These are phyloP conservation scores for Aspergillus indologenus DNA, from an alignment of 495 filamentous ascomycete genomes.

Conservation along the genomic window DNA sequence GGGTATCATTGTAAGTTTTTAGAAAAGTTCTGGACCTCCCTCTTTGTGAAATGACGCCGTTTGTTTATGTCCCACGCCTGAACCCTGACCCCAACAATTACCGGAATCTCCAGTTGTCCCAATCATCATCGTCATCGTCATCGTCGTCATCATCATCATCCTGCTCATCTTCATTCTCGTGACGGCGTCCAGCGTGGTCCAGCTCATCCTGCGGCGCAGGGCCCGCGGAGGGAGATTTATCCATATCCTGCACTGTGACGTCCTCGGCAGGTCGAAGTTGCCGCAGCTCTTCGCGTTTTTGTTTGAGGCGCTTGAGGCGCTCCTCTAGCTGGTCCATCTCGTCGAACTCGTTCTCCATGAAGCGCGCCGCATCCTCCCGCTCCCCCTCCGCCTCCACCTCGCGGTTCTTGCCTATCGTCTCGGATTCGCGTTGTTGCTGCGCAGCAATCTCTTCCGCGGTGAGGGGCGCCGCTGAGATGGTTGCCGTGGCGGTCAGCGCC, in stretches of 20 bases:
- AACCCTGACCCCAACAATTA: slow-evolving; percentile 23
- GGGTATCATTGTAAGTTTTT: slow-evolving; percentile 42
- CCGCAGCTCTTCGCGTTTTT: slow-evolving; percentile 61
- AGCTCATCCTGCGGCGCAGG: slow-evolving; percentile 20
- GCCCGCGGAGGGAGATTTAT: slow-evolving; percentile 8
- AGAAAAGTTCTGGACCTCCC: slow-evolving; percentile 29
- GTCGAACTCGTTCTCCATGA: slow-evolving; percentile 85
- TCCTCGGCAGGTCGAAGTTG: slow-evolving; percentile 35
- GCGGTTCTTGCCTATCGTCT: slow-evolving; percentile 37
- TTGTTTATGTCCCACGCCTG: slow-evolving; percentile 14
- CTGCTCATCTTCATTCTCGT: slow-evolving; percentile 37
- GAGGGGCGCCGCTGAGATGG: slow-evolving; percentile 67
- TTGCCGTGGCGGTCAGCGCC: slow-evolving; percentile 37
- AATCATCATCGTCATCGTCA: slow-evolving; percentile 57
- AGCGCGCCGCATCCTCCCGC: slow-evolving; percentile 77
- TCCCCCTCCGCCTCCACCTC: slow-evolving; percentile 74
- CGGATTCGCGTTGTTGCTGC: slow-evolving; percentile 57
- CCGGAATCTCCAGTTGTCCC: slow-evolving; percentile 69
- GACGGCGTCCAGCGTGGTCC: slow-evolving; percentile 15
- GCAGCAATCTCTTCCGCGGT: slow-evolving; percentile 70
- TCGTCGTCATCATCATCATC: slow-evolving; percentile 59
- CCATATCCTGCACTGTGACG: slow-evolving; percentile 34
- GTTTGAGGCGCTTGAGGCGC: slow-evolving; percentile 71
- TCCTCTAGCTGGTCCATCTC: slow-evolving; percentile 90
- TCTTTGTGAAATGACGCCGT: slow-evolving; percentile 27